Conservation (phyloP, 495 filamentous ascomycete species). For the Pyronema omphalodes region DNA sequence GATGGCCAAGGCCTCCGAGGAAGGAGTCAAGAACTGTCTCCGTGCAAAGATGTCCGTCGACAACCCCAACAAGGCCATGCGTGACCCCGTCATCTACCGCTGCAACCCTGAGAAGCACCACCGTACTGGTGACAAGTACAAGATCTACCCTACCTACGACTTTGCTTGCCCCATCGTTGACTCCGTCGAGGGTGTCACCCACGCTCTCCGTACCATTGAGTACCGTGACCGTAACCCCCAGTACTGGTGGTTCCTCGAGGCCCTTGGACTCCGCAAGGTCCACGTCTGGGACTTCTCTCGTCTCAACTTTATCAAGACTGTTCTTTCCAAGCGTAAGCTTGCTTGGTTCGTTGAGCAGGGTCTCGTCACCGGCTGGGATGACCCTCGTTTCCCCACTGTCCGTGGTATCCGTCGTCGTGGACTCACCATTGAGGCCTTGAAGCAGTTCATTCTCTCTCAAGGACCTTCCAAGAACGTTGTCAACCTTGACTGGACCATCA, state of each 20-base stretch:
- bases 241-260: conserved; percentile 89
- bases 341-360: conserved; percentile 80
- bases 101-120: conserved; percentile 70
- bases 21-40: conserved; percentile 66
- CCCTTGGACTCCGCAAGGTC: conserved; percentile 67
- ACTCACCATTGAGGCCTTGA: conserved; percentile 74
- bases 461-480: conserved; percentile 76
- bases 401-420: conserved; percentile 75
- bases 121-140: conserved; percentile 77
- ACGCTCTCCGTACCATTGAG: conserved; percentile 87
- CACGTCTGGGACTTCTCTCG: conserved; percentile 96
- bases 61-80: conserved; percentile 67
- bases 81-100: conserved; percentile 90
- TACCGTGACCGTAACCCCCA: conserved; percentile 95
- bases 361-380: conserved; percentile 82
- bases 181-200: conserved; percentile 77
- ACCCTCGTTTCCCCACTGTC: conserved; percentile 87
- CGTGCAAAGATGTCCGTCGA: conserved; percentile 75
- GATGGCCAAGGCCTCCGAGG: conserved; percentile 65
- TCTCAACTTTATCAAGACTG: conserved; percentile 84
- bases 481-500: conserved; percentile 74
- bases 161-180: conserved; percentile 88
- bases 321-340: conserved; percentile 87
- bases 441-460: conserved; percentile 85
- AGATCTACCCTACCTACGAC: conserved; percentile 92